Conservation (phyloP, 345 rosid genomes). For the Adansonia digitata region DNA sequence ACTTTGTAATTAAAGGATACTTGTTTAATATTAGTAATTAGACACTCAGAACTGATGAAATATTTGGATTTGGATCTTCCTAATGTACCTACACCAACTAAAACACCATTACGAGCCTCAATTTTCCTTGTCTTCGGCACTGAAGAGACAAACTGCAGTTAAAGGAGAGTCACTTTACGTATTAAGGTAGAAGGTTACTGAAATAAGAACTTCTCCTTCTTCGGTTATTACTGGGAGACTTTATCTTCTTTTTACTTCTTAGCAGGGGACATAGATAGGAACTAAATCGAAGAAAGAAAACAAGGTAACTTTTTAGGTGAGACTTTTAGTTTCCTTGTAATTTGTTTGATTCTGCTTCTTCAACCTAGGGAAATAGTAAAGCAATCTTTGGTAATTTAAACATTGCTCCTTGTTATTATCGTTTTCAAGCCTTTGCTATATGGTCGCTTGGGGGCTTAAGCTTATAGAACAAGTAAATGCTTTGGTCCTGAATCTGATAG, state of each 20-base stretch:
- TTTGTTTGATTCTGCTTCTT: conserved; percentile 4
- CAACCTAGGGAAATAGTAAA: not conserved
- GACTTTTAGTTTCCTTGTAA: not conserved
- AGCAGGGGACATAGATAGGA: not conserved
- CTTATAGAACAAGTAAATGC: not conserved
- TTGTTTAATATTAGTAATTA: not conserved
- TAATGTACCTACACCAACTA: not conserved
- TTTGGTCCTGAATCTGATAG: not conserved
- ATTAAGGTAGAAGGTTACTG: not conserved
- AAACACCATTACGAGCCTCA: not conserved
- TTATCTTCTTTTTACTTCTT: not conserved
- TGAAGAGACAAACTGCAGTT: not conserved
- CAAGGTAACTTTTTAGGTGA: not conserved
- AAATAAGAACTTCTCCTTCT: not conserved
- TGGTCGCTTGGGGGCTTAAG: not conserved
- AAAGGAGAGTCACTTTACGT: not conserved
- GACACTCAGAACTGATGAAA: not conserved
- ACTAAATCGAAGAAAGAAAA: not conserved
- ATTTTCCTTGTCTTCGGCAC: not conserved
- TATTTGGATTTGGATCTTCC: not conserved
- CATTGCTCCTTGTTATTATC: not conserved
- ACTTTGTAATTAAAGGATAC: not conserved
- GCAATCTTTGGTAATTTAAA: not conserved
- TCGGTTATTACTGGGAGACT: not conserved
- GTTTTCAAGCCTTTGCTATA: not conserved